A percentile compares a stretch with the other conserved stretches of the same genome.
These are phyloP conservation scores for Macrophomina pseudophaseolina DNA, from an alignment of 2,329 filamentous ascomycete genomes.

Conservation along the genomic window DNA sequence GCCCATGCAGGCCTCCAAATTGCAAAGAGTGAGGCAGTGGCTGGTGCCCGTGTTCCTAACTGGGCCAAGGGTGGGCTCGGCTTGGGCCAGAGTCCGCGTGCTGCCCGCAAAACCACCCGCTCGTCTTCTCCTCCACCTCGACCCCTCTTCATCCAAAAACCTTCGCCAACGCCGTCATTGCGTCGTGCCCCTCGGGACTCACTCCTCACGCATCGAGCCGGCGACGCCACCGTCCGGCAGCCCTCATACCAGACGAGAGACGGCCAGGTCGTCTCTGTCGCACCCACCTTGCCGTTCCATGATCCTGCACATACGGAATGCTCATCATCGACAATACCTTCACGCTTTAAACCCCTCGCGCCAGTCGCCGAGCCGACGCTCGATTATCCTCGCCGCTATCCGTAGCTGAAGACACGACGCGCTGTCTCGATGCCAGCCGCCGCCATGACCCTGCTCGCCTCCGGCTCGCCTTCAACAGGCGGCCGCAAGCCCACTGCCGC, in stretches of 20 bases:
- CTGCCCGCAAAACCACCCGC: conserved; percentile 20
- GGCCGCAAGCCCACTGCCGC: conserved; percentile 74
- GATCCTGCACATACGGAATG: conserved; percentile 28
- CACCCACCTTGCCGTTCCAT: conserved; percentile 24
- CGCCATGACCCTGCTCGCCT: conserved; percentile 65
- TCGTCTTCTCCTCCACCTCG: conserved; percentile 17
- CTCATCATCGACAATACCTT: conserved; percentile 26
- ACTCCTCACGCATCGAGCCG: background rate
- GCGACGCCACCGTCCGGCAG: conserved; percentile 20
- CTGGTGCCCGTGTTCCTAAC: conserved; percentile 20
- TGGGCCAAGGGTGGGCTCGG: too few species aligned
- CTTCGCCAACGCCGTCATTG: conserved; percentile 17
- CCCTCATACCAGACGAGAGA: conserved; percentile 24
- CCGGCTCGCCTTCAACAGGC: conserved; percentile 68
- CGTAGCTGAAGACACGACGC: conserved; percentile 22
- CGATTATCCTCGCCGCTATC: conserved; percentile 19
- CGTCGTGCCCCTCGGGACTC: conserved; percentile 18
- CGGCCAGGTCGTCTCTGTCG: conserved; percentile 27
- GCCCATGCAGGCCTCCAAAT: conserved; percentile 18
- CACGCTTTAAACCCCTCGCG: conserved; percentile 27
- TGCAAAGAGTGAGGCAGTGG: conserved; percentile 23
- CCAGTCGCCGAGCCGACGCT: conserved; percentile 27
- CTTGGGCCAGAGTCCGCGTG: background rate
- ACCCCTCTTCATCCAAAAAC: conserved; percentile 17
- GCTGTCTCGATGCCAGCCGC: conserved; percentile 61